Evolutionary conservation across 192 early-diverging fungal species (phyloP).

Genomic region (Thamnidium elegans): DNA sequence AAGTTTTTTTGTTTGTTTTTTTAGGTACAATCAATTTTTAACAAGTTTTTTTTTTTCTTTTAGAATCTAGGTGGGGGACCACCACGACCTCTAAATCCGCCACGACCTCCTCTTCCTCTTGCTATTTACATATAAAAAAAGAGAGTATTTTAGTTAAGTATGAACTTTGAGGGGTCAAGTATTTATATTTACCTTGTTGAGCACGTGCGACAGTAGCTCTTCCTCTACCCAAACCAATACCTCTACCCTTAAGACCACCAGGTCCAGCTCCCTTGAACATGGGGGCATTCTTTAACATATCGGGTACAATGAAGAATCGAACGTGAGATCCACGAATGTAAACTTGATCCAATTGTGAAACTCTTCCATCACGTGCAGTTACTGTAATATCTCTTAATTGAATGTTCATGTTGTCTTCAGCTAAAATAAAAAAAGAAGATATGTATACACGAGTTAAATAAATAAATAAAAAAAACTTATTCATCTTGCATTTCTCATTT

Average conservation of each 20-base stretch:
- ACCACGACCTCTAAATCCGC: slow-evolving; percentile 24
- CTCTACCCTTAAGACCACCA: slow-evolving; percentile 73
- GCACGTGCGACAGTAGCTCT: slow-evolving; percentile 82
- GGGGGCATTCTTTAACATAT: slow-evolving; percentile 99
- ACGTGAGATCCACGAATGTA: slow-evolving; percentile 92
- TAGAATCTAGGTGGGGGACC: slow-evolving; percentile 13
- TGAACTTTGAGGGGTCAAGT: not conserved
- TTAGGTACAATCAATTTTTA: not conserved
- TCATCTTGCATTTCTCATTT: not conserved
- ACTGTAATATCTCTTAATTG: slow-evolving; percentile 94
- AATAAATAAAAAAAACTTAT: slow-evolving; percentile 1
- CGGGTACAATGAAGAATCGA: slow-evolving; percentile 95
- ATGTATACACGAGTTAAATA: slow-evolving; percentile 11
- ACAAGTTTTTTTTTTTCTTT: slow-evolving; percentile 8
- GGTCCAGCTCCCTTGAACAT: slow-evolving; percentile 97
- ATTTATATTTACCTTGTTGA: slow-evolving; percentile 39
- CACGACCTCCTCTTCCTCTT: slow-evolving; percentile 24
- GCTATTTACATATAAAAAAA: slow-evolving; percentile 3
- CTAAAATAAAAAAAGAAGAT: slow-evolving; percentile 30
- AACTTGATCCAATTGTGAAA: slow-evolving; percentile 91
- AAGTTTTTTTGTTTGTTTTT: not conserved
- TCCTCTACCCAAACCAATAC: slow-evolving; percentile 75
- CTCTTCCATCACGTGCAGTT: slow-evolving; percentile 88
- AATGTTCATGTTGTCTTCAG: slow-evolving; percentile 99
- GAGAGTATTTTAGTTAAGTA: not conserved